A percentile compares a stretch with the other conserved stretches of the same genome.
Evolutionary conservation across 1,139 yeast genomes (phyloP).

Genomic region (Hyphopichia buzzinii): DNA sequence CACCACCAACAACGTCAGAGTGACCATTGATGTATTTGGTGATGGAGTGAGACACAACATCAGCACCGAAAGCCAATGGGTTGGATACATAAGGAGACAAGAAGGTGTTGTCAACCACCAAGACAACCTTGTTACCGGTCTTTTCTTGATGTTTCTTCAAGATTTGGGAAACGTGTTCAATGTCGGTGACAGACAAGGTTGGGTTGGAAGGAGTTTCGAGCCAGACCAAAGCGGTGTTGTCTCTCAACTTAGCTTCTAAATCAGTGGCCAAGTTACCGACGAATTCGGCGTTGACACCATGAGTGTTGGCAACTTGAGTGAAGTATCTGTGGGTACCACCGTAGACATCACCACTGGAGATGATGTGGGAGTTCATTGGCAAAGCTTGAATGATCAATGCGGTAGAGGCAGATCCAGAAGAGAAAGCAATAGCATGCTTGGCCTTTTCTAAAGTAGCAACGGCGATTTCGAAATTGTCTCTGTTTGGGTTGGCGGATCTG

Average conservation of each 20-base stretch:
- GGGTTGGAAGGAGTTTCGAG: conserved; percentile 90
- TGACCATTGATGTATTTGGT: conserved; percentile 92
- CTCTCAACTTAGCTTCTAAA: conserved; percentile 52
- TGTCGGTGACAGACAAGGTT: conserved; percentile 74
- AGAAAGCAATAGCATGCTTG: conserved; percentile 73
- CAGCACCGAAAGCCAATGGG: conserved; percentile 83
- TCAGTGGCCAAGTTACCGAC: conserved; percentile 64
- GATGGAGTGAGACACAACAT: conserved; percentile 83
- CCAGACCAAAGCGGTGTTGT: conserved; percentile 78
- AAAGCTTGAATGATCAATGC: conserved; percentile 75
- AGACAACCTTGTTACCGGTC: conserved; percentile 48
- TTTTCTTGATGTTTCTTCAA: conserved; percentile 47
- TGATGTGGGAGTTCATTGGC: conserved; percentile 70
- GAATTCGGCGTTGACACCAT: conserved; percentile 71
- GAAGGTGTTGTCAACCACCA: conserved; percentile 92
- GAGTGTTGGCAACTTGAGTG: conserved; percentile 80
- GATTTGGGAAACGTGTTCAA: conserved; percentile 54
- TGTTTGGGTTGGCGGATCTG: conserved; percentile 85
- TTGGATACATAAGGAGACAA: conserved; percentile 89
- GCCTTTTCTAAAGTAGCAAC: conserved; percentile 81
- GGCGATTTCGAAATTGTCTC: conserved; percentile 77
- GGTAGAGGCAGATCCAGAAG: conserved; percentile 87
- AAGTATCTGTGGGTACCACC: conserved; percentile 94
- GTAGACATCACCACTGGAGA: conserved; percentile 85
- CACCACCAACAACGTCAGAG: conserved; percentile 89